Evolutionary conservation across 2,329 filamentous ascomycete genomes (phyloP).

Genomic region (Lachnellula hyalina): DNA sequence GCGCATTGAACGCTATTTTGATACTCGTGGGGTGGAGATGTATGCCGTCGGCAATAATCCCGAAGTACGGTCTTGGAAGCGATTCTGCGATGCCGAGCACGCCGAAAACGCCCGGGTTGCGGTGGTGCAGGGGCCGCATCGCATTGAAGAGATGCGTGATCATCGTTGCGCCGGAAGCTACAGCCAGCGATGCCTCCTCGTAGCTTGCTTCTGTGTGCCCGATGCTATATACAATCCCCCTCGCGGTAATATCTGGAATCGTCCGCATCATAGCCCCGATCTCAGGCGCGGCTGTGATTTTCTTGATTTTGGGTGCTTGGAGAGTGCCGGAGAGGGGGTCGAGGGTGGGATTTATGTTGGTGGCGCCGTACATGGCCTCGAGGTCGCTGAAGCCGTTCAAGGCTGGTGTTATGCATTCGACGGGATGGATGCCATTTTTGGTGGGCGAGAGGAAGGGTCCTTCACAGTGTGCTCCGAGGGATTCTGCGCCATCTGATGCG

Average conservation of each 20-base stretch:
- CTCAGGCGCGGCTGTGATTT: constrained; percentile 86
- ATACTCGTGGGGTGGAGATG: constrained; percentile 84
- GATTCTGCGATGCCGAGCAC: constrained; percentile 64
- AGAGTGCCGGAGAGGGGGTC: constrained; percentile 34
- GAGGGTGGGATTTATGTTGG: constrained; percentile 51
- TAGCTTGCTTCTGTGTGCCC: constrained; percentile 87
- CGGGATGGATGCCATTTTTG: constrained; percentile 83
- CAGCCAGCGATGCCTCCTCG: constrained; percentile 68
- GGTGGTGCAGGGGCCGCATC: constrained; percentile 85
- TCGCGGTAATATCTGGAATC: constrained; percentile 60
- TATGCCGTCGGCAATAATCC: constrained; percentile 85
- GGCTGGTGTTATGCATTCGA: constrained; percentile 61
- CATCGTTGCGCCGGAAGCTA: constrained; percentile 75
- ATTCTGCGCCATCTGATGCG: constrained; percentile 71
- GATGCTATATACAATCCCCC: constrained; percentile 71
- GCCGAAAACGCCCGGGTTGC: constrained; percentile 86
- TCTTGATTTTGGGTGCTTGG: constrained; percentile 49
- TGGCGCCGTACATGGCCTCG: constrained; percentile 64
- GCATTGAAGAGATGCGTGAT: constrained; percentile 93
- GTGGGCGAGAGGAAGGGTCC: constrained; percentile 79
- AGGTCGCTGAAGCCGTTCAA: constrained; percentile 59
- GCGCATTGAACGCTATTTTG: constrained; percentile 82
- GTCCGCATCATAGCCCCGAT: constrained; percentile 61
- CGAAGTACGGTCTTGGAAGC: constrained; percentile 65
- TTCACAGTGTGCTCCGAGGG: constrained; percentile 84